Base-by-base conservation (phyloP, 2,329 filamentous ascomycete species). In the Diplodia intermedia region DNA sequence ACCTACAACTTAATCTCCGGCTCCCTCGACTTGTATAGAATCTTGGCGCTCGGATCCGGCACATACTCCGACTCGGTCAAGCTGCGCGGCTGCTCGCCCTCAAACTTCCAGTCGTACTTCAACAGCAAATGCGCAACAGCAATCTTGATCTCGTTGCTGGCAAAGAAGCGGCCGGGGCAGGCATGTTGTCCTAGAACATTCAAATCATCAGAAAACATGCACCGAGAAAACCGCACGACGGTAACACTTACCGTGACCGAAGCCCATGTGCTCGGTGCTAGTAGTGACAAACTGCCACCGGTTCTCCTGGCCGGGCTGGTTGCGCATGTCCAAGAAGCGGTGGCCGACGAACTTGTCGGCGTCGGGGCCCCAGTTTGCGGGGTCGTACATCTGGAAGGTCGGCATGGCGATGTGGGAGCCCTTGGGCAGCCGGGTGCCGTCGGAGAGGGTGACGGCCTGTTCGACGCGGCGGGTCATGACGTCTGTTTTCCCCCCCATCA, bases 341-440 rank as follows among this genome's bases (percentile, higher is more conserved):
- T 68, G 69, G 8, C 33, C 65, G 50, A 72, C 70, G 56, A 69
- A 73, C 43, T 52, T 56, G 1, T 66, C 53, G 1, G 73, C 69
- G 5, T 70, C 29, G 2, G 60, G 20, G 31, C 69, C 69, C n/a
- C 68, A 52, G 14, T 60, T 26, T 2, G 1, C 2, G 36, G 36
- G n/a, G 6, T 57, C 54, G n/a, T 40, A 57, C 54, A 57, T 57
- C n/a, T 57, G 54, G 52, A 12, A 14, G 11, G 54, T 57, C 18
- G 54, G 54, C 20, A 57, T 23, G 2, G 69, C 33, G 67, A 71
- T 53, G 18, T 43, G 11, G 9, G 66, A 38, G 20, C 73, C 72
- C 38, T 70, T 71, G 6, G 71, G 75, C 9, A 78, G 61, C n/a
- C 69, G 57, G 29, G 71, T 71, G 61, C 75, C 74, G 56, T 77